phyloP scores from a whole-genome alignment of 176 grass and related monocot genomes.

The Oryza glumipatula region DNA sequence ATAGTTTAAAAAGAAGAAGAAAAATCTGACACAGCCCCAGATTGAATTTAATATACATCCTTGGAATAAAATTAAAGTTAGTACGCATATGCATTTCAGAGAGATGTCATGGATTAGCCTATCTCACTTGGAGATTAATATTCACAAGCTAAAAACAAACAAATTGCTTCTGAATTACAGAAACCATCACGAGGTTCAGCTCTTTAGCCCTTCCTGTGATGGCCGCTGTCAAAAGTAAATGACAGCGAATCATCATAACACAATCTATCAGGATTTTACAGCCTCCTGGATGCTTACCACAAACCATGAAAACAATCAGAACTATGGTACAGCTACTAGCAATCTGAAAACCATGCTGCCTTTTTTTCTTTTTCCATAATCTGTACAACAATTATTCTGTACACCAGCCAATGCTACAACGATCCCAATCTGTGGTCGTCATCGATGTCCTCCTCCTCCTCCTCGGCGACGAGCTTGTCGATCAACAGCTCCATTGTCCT shows the following conservation, averaged over 20 bases:
- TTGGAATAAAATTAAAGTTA: not conserved
- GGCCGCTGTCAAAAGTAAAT: not conserved
- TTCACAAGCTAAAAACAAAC: constrained; percentile 32
- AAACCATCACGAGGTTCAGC: constrained; percentile 22
- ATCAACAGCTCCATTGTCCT: constrained; percentile 77
- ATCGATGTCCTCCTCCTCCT: not conserved
- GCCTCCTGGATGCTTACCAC: constrained; percentile 33
- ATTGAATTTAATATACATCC: not conserved
- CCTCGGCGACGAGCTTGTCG: constrained; percentile 54
- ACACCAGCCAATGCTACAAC: constrained; percentile 48
- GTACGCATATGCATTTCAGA: not conserved
- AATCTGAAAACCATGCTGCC: constrained; percentile 36
- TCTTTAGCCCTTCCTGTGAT: constrained; percentile 47
- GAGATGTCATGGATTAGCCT: not conserved
- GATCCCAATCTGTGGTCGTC: constrained; percentile 6
- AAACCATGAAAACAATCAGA: constrained; percentile 33
- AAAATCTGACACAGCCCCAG: not conserved
- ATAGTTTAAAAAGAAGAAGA: not conserved
- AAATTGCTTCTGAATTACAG: constrained; percentile 20
- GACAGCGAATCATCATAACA: constrained; percentile 21
- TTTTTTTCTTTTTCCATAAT: constrained; percentile 32
- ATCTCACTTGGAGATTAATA: constrained; percentile 1
- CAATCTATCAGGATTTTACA: constrained; percentile 26
- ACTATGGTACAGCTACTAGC: not conserved
- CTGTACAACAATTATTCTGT: constrained; percentile 53